phyloP scores from a whole-genome alignment of 78 protist species.

The Guillardia theta region DNA sequence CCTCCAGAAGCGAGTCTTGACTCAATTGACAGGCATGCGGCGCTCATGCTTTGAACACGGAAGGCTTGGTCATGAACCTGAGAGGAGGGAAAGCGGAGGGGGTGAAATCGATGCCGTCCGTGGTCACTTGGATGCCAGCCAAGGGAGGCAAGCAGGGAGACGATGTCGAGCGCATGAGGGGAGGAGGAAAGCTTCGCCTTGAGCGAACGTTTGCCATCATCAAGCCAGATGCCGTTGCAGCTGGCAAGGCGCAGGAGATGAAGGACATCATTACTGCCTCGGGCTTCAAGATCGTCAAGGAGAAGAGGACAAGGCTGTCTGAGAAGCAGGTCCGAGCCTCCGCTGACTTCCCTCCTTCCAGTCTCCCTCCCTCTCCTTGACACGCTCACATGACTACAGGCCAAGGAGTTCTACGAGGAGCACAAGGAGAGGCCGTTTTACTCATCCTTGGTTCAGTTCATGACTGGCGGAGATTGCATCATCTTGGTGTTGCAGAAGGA shows the following conservation, averaged over 20 bases:
- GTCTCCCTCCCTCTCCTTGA: too few species aligned
- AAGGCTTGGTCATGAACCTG: too few species aligned
- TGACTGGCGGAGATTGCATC: slow-evolving; percentile 37
- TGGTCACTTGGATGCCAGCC: too few species aligned
- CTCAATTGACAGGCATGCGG: too few species aligned
- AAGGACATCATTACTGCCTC: background rate
- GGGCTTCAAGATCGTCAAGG: slow-evolving; percentile 50
- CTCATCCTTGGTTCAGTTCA: slow-evolving; percentile 43
- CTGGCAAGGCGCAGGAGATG: slow-evolving; percentile 42
- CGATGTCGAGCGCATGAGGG: too few species aligned
- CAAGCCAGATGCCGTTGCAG: slow-evolving; percentile 58
- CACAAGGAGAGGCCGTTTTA: slow-evolving; percentile 60
- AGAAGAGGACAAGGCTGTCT: background rate
- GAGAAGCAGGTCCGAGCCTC: background rate
- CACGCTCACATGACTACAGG: background rate
- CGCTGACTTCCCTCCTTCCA: too few species aligned
- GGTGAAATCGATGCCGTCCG: too few species aligned
- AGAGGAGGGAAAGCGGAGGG: too few species aligned
- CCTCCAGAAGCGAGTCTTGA: too few species aligned
- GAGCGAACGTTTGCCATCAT: slow-evolving; percentile 53
- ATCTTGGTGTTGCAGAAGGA: slow-evolving; percentile 38
- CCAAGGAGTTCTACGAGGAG: slow-evolving; percentile 55
- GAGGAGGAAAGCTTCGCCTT: too few species aligned
- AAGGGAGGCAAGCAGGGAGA: too few species aligned
- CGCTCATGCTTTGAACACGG: too few species aligned